Evolutionary conservation across 169 alveolate species (phyloP), one percentile per base, ranked within the genome.

Genomic region (Babesia gibsoni): DNA sequence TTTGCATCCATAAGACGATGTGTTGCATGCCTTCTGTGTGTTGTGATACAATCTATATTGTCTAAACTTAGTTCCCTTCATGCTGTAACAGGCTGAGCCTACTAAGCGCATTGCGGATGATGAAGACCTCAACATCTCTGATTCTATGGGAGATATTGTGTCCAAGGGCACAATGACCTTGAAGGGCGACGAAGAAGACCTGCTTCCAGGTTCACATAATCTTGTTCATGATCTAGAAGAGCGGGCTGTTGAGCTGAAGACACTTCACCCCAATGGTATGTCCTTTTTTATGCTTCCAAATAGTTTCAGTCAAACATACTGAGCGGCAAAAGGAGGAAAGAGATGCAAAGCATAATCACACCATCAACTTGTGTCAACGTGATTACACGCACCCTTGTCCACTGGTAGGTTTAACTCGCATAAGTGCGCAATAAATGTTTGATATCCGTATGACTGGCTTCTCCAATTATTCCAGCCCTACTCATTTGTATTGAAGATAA

Each of bases 301-400:
- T 12, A 37, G 22, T 56, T 41, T 14, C 36, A 54, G 77, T 23
- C 14, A 46, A 6, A 20, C 52, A 49, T 23, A 20, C 46, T n/a
- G 81, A 69, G 1, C 64, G 37, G 25, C 20, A 42, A 12, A 58
- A 67, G 29, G 22, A 32, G 33, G 46, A 41, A 35, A 64, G 57
- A 33, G 82, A 72, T 30, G 45, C 54, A 23, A 58, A 57, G 18
- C 85, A 82, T 29, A 80, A 77, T 33, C 72, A 80, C 27, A 84
- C 88, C n/a, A 66, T 69, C 14, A 45, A 78, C 33, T 57, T 78
- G 25, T 88, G 92, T 67, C 87, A 88, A 67, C 73, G 91, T 29
- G 91, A 88, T 36, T 88, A 83, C 57, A 73, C 53, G 20, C 27
- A 63, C 23, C 92, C 92, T 4, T 88, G 92, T 50, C 92, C 92